Evolutionary conservation across 2,329 filamentous ascomycete genomes (phyloP).

Genomic region (Moelleriella libera): DNA sequence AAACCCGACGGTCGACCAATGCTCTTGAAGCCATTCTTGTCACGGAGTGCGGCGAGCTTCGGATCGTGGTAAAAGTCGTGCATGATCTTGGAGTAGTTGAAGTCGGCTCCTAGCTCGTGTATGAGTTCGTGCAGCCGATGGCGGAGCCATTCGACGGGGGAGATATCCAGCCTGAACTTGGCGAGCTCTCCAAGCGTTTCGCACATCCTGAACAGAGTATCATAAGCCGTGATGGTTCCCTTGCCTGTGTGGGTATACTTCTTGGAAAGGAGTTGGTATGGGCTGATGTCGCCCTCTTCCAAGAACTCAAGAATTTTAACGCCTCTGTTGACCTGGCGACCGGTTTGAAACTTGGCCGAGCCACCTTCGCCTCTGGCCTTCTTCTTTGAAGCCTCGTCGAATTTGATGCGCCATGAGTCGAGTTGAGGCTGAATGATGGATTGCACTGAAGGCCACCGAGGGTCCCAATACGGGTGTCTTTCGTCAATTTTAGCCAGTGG

Average conservation of each 20-base stretch:
- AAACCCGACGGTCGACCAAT: conserved; percentile 40
- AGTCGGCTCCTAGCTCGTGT: conserved; percentile 25
- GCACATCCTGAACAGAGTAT: conserved; percentile 40
- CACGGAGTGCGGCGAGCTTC: conserved; percentile 32
- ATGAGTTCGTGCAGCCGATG: conserved; percentile 40
- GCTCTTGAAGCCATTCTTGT: conserved; percentile 40
- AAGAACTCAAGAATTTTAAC: conserved; percentile 37
- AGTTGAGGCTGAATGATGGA: conserved; percentile 27
- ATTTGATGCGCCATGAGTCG: conserved; percentile 33
- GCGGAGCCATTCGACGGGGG: conserved; percentile 41
- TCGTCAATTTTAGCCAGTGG: conserved; percentile 36
- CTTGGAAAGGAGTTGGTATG: conserved; percentile 41
- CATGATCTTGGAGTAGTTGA: conserved; percentile 35
- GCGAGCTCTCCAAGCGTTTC: conserved; percentile 38
- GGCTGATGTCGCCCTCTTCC: conserved; percentile 34
- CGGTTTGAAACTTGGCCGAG: conserved; percentile 36
- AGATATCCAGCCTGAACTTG: conserved; percentile 37
- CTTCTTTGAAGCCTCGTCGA: conserved; percentile 20
- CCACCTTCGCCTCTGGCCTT: conserved; percentile 15
- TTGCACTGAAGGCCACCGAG: conserved; percentile 33
- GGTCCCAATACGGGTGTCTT: conserved; percentile 40
- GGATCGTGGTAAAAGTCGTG: conserved; percentile 42
- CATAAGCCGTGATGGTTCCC: conserved; percentile 33
- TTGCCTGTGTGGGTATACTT: conserved; percentile 28
- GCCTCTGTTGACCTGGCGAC: conserved; percentile 42